Conservation (phyloP, 306 rosid genomes). For the Inga laurina region DNA sequence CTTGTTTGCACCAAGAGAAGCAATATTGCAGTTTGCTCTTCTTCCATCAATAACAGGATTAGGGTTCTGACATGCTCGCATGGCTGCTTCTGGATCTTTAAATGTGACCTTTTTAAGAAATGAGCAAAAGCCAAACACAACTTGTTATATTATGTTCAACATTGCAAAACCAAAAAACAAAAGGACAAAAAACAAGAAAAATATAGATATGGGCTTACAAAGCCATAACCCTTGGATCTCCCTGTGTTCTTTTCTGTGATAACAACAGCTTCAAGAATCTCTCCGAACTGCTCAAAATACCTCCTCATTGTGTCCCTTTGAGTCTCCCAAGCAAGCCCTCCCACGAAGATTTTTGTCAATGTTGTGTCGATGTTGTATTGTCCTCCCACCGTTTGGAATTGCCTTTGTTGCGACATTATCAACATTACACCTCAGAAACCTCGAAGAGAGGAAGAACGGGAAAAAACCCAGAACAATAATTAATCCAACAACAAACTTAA, state of each 20-base stretch:
- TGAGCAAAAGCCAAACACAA: not conserved
- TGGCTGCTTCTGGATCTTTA: conserved; percentile 91
- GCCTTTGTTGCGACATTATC: conserved; percentile 77
- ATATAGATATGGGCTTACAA: conserved; percentile 53
- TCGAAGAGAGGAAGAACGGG: not conserved
- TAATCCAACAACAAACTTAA: not conserved
- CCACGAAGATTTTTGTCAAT: conserved; percentile 90
- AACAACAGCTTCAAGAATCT: conserved; percentile 94
- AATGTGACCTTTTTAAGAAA: conserved; percentile 67
- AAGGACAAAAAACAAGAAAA: not conserved
- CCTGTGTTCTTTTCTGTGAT: conserved; percentile 91
- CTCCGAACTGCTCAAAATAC: conserved; percentile 95
- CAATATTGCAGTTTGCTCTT: conserved; percentile 94
- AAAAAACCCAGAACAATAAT: not conserved
- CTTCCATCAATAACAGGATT: conserved; percentile 97
- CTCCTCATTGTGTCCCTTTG: conserved; percentile 84
- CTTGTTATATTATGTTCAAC: not conserved
- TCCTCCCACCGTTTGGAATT: conserved; percentile 63
- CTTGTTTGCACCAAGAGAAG: conserved; percentile 91
- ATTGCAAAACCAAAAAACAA: conserved; percentile 30
- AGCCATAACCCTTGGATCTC: conserved; percentile 98
- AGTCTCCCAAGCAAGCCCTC: conserved; percentile 99
- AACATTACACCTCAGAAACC: not conserved
- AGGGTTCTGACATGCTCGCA: conserved; percentile 95
- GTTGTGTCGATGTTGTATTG: conserved; percentile 74